Evolutionary conservation across 2,329 filamentous ascomycete species (phyloP).

Genomic region (Calonectria pseudoturangicola): DNA sequence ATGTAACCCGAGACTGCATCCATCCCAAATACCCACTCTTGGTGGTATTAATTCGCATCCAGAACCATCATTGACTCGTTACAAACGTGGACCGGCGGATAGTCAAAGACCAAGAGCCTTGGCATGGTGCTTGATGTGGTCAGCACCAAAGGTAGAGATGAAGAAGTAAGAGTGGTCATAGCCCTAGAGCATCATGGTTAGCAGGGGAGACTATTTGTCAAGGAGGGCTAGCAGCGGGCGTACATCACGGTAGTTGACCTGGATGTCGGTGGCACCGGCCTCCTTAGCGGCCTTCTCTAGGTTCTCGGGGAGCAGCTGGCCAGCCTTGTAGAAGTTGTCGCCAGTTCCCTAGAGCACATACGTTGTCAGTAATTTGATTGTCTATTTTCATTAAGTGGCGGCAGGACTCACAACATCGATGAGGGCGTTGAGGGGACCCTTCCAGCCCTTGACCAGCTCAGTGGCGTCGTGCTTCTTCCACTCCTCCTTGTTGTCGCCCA

Average conservation of each 20-base stretch:
- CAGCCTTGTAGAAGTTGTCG: slow-evolving; percentile 97
- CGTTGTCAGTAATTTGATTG: slow-evolving; percentile 9
- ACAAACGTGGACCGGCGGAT: slow-evolving; percentile 38
- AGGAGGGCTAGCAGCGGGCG: slow-evolving; percentile 48
- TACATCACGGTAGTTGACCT: slow-evolving; percentile 87
- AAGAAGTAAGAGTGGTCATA: slow-evolving; percentile 99
- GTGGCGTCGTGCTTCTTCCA: slow-evolving; percentile 96
- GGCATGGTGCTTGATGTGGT: slow-evolving; percentile 93
- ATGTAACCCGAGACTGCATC: background rate
- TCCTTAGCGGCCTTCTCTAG: slow-evolving; percentile 87
- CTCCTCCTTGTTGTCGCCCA: slow-evolving; percentile 83
- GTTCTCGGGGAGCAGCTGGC: slow-evolving; percentile 95
- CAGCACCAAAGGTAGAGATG: slow-evolving; percentile 91
- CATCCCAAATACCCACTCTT: background rate
- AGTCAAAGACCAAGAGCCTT: slow-evolving; percentile 78
- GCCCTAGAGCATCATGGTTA: slow-evolving; percentile 66
- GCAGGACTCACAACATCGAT: slow-evolving; percentile 85
- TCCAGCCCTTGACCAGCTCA: slow-evolving; percentile 87
- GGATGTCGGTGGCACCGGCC: slow-evolving; percentile 82
- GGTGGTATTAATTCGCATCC: background rate
- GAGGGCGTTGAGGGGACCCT: slow-evolving; percentile 82
- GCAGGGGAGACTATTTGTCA: background rate
- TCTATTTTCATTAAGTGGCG: too few relatives aligned
- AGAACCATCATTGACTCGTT: slow-evolving; percentile 10
- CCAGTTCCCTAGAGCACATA: slow-evolving; percentile 81